phyloP scores from a whole-genome alignment of 805 yeast genomes.

The Metschnikowia lachancei region DNA sequence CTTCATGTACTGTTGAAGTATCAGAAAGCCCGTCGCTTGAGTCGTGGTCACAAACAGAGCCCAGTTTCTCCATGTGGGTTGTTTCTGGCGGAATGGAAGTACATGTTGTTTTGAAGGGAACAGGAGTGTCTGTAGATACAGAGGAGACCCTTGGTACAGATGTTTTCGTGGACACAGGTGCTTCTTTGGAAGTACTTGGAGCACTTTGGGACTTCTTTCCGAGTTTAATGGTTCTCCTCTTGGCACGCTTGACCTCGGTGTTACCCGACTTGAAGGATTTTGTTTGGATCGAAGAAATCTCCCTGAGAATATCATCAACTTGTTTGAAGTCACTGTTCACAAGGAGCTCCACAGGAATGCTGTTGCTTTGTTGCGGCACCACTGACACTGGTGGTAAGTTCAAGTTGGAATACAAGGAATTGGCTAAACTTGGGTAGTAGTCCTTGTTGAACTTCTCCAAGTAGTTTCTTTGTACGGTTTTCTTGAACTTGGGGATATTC shows the following conservation, averaged over 20 bases:
- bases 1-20: constrained; percentile 10
- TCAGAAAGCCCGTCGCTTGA: constrained; percentile 11
- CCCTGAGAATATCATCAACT: constrained; percentile 37
- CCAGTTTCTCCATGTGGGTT: not conserved
- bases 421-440: constrained; percentile 35
- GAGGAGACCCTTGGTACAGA: too few relatives aligned
- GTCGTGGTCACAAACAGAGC: not conserved
- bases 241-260: constrained; percentile 34
- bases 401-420: constrained; percentile 36
- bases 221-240: constrained; percentile 42
- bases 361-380: constrained; percentile 25
- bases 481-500: constrained; percentile 55
- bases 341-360: constrained; percentile 41
- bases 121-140: too few relatives aligned
- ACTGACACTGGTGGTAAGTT: constrained; percentile 29
- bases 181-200: not conserved
- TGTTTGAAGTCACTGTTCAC: constrained; percentile 26
- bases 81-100: not conserved
- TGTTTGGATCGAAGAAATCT: constrained; percentile 47
- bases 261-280: constrained; percentile 34
- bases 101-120: too few relatives aligned
- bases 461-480: constrained; percentile 56
- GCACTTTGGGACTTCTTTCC: constrained; percentile 9
- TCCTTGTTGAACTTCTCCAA: constrained; percentile 42
- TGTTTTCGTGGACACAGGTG: not conserved